phyloP scores from a whole-genome alignment of 345 rosid species.

The Lepidium aucheri region DNA sequence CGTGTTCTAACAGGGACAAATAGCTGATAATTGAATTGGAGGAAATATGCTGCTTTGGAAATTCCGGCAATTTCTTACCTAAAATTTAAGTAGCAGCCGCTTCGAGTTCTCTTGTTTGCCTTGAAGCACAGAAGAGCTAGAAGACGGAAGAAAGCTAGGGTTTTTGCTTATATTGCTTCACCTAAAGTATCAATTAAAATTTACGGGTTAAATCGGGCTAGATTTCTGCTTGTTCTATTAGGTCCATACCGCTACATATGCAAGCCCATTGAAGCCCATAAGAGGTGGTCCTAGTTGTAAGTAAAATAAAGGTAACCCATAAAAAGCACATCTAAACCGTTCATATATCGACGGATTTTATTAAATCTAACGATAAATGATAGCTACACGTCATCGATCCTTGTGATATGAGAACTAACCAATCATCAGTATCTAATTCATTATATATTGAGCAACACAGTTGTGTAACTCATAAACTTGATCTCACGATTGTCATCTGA shows the following conservation, averaged over 20 bases:
- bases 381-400: constrained; percentile 25
- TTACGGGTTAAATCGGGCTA: background rate
- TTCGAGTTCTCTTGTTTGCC: background rate
- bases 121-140: background rate
- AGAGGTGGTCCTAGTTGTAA: too few species aligned
- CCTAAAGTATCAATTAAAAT: background rate
- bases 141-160: constrained; percentile 12
- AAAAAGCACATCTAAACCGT: background rate
- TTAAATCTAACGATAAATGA: constrained; percentile 13
- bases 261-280: background rate
- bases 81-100: constrained; percentile 12
- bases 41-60: background rate
- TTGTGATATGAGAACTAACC: background rate
- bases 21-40: background rate
- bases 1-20: background rate
- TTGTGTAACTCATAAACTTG: background rate
- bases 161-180: constrained; percentile 1
- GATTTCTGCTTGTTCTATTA: background rate
- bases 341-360: background rate
- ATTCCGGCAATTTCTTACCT: constrained; percentile 6
- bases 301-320: too few species aligned
- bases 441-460: background rate
- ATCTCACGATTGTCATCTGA: background rate
- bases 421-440: background rate
- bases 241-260: background rate